A percentile compares a stretch with the other conserved stretches of the same genome.
Conservation (phyloP, 2,329 filamentous ascomycete species). For the Calonectria montana region DNA sequence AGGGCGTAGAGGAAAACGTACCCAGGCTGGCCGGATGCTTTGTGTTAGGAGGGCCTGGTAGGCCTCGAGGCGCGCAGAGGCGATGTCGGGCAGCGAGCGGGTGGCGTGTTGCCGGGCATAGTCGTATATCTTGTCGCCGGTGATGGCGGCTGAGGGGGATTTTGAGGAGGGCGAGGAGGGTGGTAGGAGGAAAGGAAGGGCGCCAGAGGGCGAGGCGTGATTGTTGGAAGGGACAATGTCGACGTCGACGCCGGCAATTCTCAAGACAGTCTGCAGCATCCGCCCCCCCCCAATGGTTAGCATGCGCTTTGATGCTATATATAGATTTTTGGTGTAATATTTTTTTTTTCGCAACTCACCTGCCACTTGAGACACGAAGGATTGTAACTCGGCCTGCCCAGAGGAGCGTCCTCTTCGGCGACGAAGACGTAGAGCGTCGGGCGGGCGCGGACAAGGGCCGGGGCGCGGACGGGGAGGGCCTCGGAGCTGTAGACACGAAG, state of each 20-base stretch:
- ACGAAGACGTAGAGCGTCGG: constrained; percentile 83
- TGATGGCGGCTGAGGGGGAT: constrained; percentile 66
- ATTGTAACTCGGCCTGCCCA: constrained; percentile 82
- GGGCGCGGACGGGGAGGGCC: constrained; percentile 73
- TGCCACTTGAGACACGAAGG: constrained; percentile 97
- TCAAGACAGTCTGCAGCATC: constrained; percentile 77
- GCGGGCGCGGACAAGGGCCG: constrained; percentile 52
- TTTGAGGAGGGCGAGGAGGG: constrained; percentile 43
- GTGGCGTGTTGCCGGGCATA: constrained; percentile 67
- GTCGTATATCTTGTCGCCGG: constrained; percentile 70
- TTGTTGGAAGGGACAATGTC: constrained; percentile 81
- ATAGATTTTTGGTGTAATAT: background rate
- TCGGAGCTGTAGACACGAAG: constrained; percentile 81
- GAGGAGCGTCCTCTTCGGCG: constrained; percentile 68
- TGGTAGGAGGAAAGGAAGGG: constrained; percentile 88
- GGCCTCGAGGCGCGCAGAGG: constrained; percentile 72
- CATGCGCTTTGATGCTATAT: background rate
- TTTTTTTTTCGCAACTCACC: constrained; percentile 61
- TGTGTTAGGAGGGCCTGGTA: constrained; percentile 83
- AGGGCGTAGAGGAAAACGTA: constrained; percentile 52
- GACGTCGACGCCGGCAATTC: constrained; percentile 78
- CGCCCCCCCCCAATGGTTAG: background rate
- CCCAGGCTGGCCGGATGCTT: constrained; percentile 87
- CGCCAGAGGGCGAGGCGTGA: constrained; percentile 89
- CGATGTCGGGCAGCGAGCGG: constrained; percentile 57